A percentile compares a stretch with the other conserved stretches of the same genome.
These are phyloP conservation scores for Ilex asprella DNA, from an alignment of 257 asterid genomes.

Conservation along the genomic window DNA sequence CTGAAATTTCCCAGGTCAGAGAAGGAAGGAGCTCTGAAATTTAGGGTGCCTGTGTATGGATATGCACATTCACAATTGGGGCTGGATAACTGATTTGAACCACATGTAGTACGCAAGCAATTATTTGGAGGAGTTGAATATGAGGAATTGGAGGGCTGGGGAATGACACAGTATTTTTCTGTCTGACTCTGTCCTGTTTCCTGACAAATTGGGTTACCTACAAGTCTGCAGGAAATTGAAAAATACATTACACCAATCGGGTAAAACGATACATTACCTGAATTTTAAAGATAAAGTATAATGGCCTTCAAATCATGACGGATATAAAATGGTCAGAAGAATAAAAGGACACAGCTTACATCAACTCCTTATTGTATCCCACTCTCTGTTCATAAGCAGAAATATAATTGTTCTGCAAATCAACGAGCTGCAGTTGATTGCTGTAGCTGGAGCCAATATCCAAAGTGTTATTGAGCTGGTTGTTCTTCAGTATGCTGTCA, in stretches of 20 bases:
- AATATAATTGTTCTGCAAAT: constrained; percentile 41
- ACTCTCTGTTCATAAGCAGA: constrained; percentile 35
- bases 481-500: constrained; percentile 51
- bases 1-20: constrained; percentile 52
- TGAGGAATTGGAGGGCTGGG: constrained; percentile 19
- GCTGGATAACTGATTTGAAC: constrained; percentile 35
- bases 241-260: background rate
- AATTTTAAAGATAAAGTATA: background rate
- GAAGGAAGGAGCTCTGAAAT: constrained; percentile 74
- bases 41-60: constrained; percentile 64
- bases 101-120: constrained; percentile 42
- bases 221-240: constrained; percentile 39
- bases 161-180: constrained; percentile 35
- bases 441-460: constrained; percentile 30
- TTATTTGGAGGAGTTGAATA: constrained; percentile 50
- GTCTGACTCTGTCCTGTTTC: constrained; percentile 24
- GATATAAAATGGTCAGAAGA: background rate
- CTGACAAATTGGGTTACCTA: constrained; percentile 48
- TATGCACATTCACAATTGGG: constrained; percentile 69
- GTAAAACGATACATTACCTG: background rate
- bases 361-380: constrained; percentile 26
- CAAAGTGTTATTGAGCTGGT: constrained; percentile 47
- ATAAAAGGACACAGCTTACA: constrained; percentile 28
- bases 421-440: constrained; percentile 41
- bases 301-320: background rate